These are phyloP conservation scores for Stachybotrys elegans DNA, from an alignment of 2,329 filamentous ascomycete genomes.

Conservation along the genomic window DNA sequence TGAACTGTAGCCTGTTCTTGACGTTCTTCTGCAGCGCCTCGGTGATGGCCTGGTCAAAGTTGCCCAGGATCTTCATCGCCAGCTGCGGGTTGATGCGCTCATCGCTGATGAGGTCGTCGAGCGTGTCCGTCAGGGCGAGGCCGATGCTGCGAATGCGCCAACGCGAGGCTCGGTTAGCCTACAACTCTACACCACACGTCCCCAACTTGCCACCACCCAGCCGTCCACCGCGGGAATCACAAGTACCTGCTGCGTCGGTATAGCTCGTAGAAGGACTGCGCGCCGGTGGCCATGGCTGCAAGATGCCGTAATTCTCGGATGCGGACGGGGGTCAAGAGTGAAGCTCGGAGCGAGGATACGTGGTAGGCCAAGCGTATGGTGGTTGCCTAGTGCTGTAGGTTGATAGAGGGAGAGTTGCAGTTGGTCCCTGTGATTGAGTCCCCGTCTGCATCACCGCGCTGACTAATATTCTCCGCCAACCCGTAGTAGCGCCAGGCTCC, in stretches of 20 bases:
- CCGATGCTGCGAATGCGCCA: slow-evolving; percentile 64
- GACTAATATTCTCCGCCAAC: neutral
- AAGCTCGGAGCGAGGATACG: too few relatives aligned
- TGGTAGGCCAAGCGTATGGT: too few relatives aligned
- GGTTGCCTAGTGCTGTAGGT: neutral
- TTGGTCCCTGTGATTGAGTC: neutral
- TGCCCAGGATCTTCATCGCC: slow-evolving; percentile 94
- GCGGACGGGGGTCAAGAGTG: too few relatives aligned
- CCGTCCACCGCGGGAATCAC: too few relatives aligned
- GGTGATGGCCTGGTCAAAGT: slow-evolving; percentile 91
- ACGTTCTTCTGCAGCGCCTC: slow-evolving; percentile 90
- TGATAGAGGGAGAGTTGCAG: neutral
- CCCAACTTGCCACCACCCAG: too few relatives aligned
- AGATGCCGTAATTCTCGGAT: too few relatives aligned
- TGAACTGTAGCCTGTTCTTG: slow-evolving; percentile 86
- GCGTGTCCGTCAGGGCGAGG: slow-evolving; percentile 87
- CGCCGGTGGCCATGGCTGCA: slow-evolving; percentile 40
- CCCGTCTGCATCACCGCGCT: neutral
- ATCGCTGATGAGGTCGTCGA: slow-evolving; percentile 93
- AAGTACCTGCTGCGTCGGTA: slow-evolving; percentile 97
- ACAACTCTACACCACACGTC: too few relatives aligned
- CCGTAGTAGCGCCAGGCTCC: neutral
- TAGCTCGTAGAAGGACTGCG: slow-evolving; percentile 78
- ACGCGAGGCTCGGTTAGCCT: slow-evolving; percentile 7
- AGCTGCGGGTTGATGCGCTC: slow-evolving; percentile 95